Conservation (phyloP, 2,329 filamentous ascomycete genomes). For the Phaeosphaeria sp. region DNA sequence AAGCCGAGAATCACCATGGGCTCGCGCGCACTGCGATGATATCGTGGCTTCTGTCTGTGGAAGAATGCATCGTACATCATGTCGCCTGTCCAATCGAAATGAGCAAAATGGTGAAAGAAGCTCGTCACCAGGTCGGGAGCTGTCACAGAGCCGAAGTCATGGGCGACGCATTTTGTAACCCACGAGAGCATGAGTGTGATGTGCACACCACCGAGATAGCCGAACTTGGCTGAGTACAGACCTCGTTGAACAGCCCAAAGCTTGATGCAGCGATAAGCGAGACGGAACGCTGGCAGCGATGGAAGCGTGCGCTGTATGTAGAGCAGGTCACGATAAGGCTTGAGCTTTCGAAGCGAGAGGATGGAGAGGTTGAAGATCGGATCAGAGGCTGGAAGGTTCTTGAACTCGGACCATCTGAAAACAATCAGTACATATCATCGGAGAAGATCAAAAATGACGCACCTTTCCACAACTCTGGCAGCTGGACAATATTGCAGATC, state of each 20-base stretch:
- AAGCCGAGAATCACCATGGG: constrained; percentile 69
- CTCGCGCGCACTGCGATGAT: constrained; percentile 64
- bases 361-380: constrained; percentile 63
- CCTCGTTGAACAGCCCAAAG: constrained; percentile 68
- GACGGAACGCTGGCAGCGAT: constrained; percentile 63
- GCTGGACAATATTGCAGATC: constrained; percentile 73
- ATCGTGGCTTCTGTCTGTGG: constrained; percentile 47
- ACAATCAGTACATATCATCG: constrained; percentile 8
- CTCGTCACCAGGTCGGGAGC: constrained; percentile 61
- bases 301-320: constrained; percentile 68
- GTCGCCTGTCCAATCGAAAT: constrained; percentile 64
- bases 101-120: constrained; percentile 69
- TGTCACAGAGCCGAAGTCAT: constrained; percentile 44
- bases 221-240: constrained; percentile 70
- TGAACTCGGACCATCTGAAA: constrained; percentile 46
- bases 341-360: constrained; percentile 66
- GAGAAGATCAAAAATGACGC: constrained; percentile 2
- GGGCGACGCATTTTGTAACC: constrained; percentile 59
- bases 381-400: constrained; percentile 57
- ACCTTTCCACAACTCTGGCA: constrained; percentile 60
- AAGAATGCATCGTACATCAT: constrained; percentile 68
- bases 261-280: constrained; percentile 66
- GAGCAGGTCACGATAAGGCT: constrained; percentile 67
- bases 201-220: constrained; percentile 70
- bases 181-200: constrained; percentile 67